A percentile compares a stretch with the other conserved stretches of the same genome.
These are phyloP conservation scores for Hysterium pulicare DNA, from an alignment of 2,329 filamentous ascomycete genomes.

Conservation along the genomic window DNA sequence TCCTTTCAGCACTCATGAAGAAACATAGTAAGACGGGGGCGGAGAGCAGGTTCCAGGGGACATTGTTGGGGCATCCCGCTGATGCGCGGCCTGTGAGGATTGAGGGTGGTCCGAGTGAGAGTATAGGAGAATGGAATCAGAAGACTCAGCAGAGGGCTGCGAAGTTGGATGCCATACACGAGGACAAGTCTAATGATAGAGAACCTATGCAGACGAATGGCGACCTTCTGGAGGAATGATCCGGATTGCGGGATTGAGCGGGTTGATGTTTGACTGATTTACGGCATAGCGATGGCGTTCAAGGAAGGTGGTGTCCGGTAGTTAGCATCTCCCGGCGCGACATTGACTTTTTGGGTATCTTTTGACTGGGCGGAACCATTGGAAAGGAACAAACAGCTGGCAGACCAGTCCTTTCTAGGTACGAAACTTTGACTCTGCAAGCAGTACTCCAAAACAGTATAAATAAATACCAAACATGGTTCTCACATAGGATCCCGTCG, in stretches of 20 bases:
- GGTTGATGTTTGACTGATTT: neutral
- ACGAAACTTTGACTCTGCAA: no score
- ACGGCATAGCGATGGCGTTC: slow-evolving; percentile 7
- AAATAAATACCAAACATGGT: no score
- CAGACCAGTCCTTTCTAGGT: no score
- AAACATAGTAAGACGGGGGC: slow-evolving; percentile 88
- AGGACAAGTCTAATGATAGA: neutral
- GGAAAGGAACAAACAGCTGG: neutral
- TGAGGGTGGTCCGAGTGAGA: slow-evolving; percentile 70
- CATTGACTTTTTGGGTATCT: neutral
- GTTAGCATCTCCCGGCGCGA: neutral
- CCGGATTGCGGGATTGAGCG: no score
- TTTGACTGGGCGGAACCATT: no score
- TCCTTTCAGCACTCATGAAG: slow-evolving; percentile 69
- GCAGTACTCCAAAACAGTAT: no score
- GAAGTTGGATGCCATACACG: slow-evolving; percentile 3
- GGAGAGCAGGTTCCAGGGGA: slow-evolving; percentile 80
- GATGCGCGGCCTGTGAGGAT: slow-evolving; percentile 72
- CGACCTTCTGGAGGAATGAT: neutral
- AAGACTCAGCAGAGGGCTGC: slow-evolving; percentile 24
- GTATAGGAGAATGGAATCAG: slow-evolving; percentile 62
- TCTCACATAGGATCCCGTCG: no score
- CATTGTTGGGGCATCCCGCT: slow-evolving; percentile 70
- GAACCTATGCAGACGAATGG: slow-evolving; percentile 3
- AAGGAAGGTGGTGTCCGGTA: neutral